phyloP scores from a whole-genome alignment of 2,329 filamentous ascomycete species.

The Xylariaceae sp. region DNA sequence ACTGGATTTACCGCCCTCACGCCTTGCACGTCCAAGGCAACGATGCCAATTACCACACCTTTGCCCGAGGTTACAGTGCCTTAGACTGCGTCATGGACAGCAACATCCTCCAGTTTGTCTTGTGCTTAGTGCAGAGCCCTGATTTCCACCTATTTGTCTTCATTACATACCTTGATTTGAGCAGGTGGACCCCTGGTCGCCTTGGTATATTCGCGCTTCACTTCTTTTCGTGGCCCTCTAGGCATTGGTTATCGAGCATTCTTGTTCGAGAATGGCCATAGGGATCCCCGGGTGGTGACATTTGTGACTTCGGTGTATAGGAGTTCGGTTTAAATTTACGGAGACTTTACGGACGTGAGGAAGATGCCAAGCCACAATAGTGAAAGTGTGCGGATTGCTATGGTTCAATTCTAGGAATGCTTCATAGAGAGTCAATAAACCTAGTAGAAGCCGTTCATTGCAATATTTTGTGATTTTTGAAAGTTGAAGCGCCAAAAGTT shows the following conservation, averaged over 20 bases:
- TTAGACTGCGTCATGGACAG: conserved; percentile 9
- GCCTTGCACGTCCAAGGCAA: conserved; percentile 22
- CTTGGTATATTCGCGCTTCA: conserved; percentile 29
- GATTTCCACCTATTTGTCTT: conserved; percentile 22
- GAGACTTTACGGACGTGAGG: conserved; percentile 1
- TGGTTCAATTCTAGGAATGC: conserved; percentile 4
- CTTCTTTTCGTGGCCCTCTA: conserved; percentile 39
- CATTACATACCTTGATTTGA: conserved; percentile 24
- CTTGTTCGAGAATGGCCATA: conserved; percentile 15
- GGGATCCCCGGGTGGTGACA: conserved; percentile 5
- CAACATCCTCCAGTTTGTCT: not conserved
- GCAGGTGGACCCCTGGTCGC: not conserved
- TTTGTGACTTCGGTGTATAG: not conserved
- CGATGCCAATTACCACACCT: conserved; percentile 13
- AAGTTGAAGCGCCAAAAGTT: too few relatives aligned
- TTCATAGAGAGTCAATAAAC: conserved; percentile 12
- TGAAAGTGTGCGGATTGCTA: conserved; percentile 4
- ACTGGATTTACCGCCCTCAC: conserved; percentile 8
- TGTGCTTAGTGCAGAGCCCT: conserved; percentile 19
- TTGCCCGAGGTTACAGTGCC: conserved; percentile 2
- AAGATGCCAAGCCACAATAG: not conserved
- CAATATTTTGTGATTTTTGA: too few relatives aligned
- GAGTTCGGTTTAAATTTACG: conserved; percentile 21
- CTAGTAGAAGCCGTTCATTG: not conserved
- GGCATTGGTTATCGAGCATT: conserved; percentile 38